phyloP scores from a whole-genome alignment of 2,329 filamentous ascomycete species.

The Tolypocladium tundrense region DNA sequence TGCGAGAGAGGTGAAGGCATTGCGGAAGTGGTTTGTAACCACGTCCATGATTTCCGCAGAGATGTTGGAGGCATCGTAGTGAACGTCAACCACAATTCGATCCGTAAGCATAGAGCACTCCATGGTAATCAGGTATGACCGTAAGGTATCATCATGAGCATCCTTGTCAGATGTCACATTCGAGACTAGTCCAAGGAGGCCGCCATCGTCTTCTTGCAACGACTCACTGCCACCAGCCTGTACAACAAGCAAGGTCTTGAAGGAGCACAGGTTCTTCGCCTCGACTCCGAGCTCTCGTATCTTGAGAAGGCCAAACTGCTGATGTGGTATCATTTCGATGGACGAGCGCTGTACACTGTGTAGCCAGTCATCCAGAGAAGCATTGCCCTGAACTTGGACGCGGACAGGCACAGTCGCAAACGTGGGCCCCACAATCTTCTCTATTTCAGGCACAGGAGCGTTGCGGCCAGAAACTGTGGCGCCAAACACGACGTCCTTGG shows the following conservation, averaged over 20 bases:
- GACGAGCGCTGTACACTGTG: neutral
- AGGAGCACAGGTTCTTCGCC: neutral
- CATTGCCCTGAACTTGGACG: neutral
- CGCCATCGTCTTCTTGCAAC: neutral
- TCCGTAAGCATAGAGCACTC: neutral
- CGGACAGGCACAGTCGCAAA: neutral
- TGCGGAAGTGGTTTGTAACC: neutral
- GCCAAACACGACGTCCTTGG: neutral
- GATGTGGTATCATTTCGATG: neutral
- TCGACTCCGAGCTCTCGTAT: neutral
- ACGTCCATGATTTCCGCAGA: neutral
- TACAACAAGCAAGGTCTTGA: conserved; percentile 1
- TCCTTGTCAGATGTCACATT: neutral
- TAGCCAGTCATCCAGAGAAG: neutral
- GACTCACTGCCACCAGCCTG: neutral
- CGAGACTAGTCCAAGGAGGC: neutral
- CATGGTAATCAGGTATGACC: neutral
- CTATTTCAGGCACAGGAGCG: neutral
- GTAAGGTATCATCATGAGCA: neutral
- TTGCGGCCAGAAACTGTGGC: neutral
- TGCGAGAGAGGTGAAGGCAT: neutral
- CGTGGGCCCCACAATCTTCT: neutral
- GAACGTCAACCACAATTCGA: neutral
- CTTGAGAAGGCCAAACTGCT: conserved; percentile 1
- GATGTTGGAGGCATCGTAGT: neutral